Evolutionary conservation across 2,329 filamentous ascomycete species (phyloP).

Genomic region (Trichoderma sp.): DNA sequence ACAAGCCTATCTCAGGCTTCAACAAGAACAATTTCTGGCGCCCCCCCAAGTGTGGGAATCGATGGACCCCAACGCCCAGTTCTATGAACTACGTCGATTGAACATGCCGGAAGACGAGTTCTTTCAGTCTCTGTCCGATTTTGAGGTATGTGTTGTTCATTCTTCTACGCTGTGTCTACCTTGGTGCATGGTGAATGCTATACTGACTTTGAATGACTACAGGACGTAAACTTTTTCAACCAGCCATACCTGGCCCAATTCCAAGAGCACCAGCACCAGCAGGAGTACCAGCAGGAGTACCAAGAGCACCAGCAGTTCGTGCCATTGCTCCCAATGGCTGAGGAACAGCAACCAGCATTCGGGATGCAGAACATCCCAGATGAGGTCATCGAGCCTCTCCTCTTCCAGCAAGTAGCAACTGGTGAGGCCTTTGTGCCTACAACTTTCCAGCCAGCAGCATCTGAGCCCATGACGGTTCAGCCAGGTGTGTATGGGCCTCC

Average conservation of each 20-base stretch:
- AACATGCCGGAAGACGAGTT: constrained; percentile 21
- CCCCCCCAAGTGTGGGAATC: neutral
- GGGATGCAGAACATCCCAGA: neutral
- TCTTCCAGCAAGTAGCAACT: neutral
- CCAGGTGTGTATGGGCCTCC: neutral
- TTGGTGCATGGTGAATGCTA: neutral
- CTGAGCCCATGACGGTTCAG: neutral
- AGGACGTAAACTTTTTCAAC: constrained; percentile 16
- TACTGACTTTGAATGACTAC: neutral
- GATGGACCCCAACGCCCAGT: neutral
- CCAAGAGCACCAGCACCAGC: neutral
- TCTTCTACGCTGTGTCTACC: neutral
- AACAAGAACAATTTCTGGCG: neutral
- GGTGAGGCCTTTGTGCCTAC: neutral
- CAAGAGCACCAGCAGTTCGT: neutral
- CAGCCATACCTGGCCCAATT: neutral
- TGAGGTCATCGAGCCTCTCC: neutral
- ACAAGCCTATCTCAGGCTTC: neutral
- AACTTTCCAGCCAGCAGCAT: neutral
- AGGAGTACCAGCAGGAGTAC: neutral
- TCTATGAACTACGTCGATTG: neutral
- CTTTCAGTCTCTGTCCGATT: constrained; percentile 24
- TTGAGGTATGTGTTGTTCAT: constrained; percentile 19
- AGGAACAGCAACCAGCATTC: neutral
- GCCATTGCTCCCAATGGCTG: neutral